These are phyloP conservation scores for Bigelowiella natans DNA, from an alignment of 78 protist species.

Conservation along the genomic window DNA sequence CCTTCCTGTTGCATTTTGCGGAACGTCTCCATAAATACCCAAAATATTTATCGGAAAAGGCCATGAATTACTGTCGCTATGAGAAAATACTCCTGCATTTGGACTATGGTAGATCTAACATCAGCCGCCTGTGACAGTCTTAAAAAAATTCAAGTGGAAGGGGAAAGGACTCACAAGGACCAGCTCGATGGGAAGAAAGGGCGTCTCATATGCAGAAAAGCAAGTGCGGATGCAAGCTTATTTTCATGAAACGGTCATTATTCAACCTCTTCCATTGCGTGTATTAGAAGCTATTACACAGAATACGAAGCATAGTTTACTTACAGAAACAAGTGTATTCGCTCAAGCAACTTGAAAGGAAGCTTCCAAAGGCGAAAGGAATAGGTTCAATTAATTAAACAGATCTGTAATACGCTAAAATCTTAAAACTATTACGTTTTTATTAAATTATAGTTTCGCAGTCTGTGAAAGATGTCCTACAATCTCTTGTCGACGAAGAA, in stretches of 20 bases:
- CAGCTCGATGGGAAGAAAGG: not conserved
- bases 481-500: not conserved
- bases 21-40: no score
- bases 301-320: no score
- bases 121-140: no score
- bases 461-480: not conserved
- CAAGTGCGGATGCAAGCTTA: not conserved
- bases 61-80: no score
- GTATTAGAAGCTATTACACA: no score
- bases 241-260: not conserved
- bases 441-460: not conserved
- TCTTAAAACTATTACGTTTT: not conserved
- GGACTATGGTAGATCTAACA: no score
- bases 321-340: not conserved
- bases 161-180: no score
- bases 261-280: no score
- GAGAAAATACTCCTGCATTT: no score
- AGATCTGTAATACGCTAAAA: not conserved
- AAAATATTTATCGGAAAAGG: no score
- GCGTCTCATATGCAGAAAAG: not conserved
- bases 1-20: no score
- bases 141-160: no score
- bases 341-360: not conserved
- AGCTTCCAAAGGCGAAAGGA: not conserved
- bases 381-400: not conserved